These are phyloP conservation scores for Neonectria magnoliae DNA, from an alignment of 2,329 filamentous ascomycete species.

Conservation along the genomic window DNA sequence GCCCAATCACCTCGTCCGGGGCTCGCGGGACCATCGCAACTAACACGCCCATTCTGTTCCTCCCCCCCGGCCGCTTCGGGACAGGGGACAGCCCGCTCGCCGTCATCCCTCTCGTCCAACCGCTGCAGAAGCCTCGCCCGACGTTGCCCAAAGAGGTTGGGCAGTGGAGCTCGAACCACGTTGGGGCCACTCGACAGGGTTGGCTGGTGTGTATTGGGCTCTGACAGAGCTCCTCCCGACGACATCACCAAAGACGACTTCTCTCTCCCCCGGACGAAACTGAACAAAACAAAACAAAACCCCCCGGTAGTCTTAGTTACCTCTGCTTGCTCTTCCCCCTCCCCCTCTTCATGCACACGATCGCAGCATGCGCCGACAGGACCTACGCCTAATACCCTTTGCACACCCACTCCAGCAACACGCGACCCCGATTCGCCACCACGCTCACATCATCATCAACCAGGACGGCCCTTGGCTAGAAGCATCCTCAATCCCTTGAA, in stretches of 20 bases:
- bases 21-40: background rate
- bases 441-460: slow-evolving; percentile 20
- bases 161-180: slow-evolving; percentile 41
- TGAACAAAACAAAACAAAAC: slow-evolving; percentile 24
- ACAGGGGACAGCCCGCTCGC: slow-evolving; percentile 6
- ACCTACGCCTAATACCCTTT: slow-evolving; percentile 11
- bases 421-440: background rate
- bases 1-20: background rate
- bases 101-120: slow-evolving; percentile 6
- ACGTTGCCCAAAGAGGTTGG: slow-evolving; percentile 38
- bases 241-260: slow-evolving; percentile 13
- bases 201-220: slow-evolving; percentile 39
- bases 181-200: slow-evolving; percentile 32
- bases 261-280: background rate
- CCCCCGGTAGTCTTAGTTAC: background rate
- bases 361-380: slow-evolving; percentile 19
- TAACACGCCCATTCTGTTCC: background rate
- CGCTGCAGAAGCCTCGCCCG: background rate
- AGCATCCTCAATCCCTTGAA: background rate
- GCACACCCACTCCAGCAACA: slow-evolving; percentile 18
- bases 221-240: slow-evolving; percentile 30
- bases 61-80: background rate
- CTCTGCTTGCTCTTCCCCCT: background rate
- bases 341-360: slow-evolving; percentile 12
- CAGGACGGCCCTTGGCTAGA: background rate